phyloP scores from a whole-genome alignment of 1,139 yeast species.

The Kodamaea ohmeri region DNA sequence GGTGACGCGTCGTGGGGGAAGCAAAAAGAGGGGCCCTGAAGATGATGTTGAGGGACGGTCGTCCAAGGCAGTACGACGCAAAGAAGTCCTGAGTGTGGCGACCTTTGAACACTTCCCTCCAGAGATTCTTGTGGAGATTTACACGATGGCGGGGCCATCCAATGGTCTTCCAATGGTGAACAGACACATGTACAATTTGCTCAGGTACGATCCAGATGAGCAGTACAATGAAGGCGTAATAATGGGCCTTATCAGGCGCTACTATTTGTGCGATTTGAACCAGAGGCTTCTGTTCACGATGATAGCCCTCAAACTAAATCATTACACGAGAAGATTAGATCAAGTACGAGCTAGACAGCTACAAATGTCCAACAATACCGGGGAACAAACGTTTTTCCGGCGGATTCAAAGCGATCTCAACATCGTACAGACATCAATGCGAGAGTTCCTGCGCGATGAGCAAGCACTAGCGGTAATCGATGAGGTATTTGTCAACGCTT shows the following conservation, averaged over 20 bases:
- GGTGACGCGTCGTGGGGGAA: background rate
- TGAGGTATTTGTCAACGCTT: conserved; percentile 4
- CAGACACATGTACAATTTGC: conserved; percentile 22
- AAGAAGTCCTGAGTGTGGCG: conserved; percentile 5
- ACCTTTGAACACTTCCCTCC: conserved; percentile 27
- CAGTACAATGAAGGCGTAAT: conserved; percentile 12
- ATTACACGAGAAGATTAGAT: conserved; percentile 10
- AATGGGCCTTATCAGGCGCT: conserved; percentile 14
- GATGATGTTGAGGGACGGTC: background rate
- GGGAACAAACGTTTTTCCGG: background rate
- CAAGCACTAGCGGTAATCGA: conserved; percentile 8
- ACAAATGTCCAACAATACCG: background rate
- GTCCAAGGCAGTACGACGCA: background rate
- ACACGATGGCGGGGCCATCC: conserved; percentile 28
- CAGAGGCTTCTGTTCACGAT: conserved; percentile 13
- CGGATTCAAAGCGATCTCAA: conserved; percentile 4
- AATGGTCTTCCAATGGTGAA: conserved; percentile 29
- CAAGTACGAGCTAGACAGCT: background rate
- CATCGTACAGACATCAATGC: background rate
- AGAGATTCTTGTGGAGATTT: conserved; percentile 32
- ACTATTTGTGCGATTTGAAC: conserved; percentile 14
- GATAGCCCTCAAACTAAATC: conserved; percentile 12
- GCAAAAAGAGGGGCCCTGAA: background rate
- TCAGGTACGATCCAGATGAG: conserved; percentile 17
- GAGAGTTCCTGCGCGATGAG: conserved; percentile 1